Conservation (phyloP, 306 rosid species). For the Medicago ruthenica region DNA sequence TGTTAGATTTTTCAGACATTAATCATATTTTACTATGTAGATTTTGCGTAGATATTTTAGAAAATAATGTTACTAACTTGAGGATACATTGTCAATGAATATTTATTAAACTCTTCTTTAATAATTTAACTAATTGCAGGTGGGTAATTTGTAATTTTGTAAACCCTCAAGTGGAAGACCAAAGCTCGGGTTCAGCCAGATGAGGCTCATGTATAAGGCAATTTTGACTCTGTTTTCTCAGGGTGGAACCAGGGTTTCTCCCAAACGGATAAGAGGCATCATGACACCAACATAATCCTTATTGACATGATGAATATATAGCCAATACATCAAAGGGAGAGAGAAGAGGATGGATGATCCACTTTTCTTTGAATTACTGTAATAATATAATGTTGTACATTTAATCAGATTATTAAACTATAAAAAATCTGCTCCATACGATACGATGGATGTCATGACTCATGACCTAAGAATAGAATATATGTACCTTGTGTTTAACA, state of each 20-base stretch:
- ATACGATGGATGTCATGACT: slow-evolving; percentile 11
- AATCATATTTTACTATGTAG: neutral
- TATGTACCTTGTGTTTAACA: neutral
- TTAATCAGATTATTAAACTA: neutral
- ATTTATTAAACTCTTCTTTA: neutral
- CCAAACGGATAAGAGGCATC: slow-evolving; percentile 21
- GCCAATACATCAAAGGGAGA: slow-evolving; percentile 7
- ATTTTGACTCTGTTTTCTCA: slow-evolving; percentile 24
- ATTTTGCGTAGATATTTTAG: neutral
- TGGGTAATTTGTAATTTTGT: slow-evolving; percentile 21
- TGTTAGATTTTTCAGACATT: neutral
- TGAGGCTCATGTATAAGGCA: slow-evolving; percentile 30
- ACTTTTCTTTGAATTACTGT: slow-evolving; percentile 22
- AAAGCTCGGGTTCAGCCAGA: slow-evolving; percentile 23
- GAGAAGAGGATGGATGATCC: slow-evolving; percentile 5
- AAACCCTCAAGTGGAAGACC: slow-evolving; percentile 25
- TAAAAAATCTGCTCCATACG: slow-evolving; percentile 2
- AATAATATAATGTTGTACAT: neutral
- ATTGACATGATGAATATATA: slow-evolving; percentile 27
- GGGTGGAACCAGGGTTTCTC: slow-evolving; percentile 18
- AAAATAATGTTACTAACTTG: too few species aligned
- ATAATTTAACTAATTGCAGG: slow-evolving; percentile 34
- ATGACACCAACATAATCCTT: slow-evolving; percentile 31
- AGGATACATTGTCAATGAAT: neutral
- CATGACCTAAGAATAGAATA: slow-evolving; percentile 14